Conservation (phyloP, 352 stramenopile species). For the Proteromonas lacertae region DNA sequence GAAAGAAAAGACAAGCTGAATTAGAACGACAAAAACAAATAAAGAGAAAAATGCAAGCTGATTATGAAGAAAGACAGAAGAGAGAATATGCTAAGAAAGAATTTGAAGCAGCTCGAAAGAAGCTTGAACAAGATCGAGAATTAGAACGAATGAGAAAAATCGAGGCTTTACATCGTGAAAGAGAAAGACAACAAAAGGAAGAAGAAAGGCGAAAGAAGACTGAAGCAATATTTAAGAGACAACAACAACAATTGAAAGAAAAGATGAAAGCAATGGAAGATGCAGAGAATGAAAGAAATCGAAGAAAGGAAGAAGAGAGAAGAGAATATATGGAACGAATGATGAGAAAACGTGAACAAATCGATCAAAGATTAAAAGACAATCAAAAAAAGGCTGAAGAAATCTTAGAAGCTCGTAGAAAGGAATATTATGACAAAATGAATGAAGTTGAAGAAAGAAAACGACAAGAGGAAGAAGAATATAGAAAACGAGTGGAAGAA, state of each 20-base stretch:
- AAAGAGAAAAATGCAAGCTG: neutral
- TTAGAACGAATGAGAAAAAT: neutral
- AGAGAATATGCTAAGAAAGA: neutral
- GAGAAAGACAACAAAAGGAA: neutral
- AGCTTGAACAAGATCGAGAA: neutral
- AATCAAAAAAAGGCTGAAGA: too few species aligned
- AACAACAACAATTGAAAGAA: slow-evolving; percentile 18
- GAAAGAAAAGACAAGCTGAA: slow-evolving; percentile 2
- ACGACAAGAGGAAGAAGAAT: too few species aligned
- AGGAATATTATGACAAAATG: too few species aligned
- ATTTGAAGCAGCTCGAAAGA: neutral
- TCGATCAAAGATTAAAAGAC: too few species aligned
- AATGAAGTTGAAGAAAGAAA: too few species aligned
- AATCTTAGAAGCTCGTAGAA: too few species aligned
- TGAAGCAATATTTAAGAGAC: slow-evolving; percentile 15
- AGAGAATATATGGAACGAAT: neutral
- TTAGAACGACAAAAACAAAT: slow-evolving; percentile 17
- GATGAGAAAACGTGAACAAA: neutral
- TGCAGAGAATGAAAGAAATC: slow-evolving; percentile 19
- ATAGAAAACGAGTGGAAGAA: too few species aligned
- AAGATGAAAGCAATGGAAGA: slow-evolving; percentile 24
- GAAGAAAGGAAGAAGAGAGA: slow-evolving; percentile 3
- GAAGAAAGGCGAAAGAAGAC: neutral
- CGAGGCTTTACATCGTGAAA: neutral
- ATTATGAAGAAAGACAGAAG: neutral